Percentiles rank a stretch among this genome's conserved stretches.
These are phyloP conservation scores for Monilinia fructicola DNA, from an alignment of 2,329 filamentous ascomycete species.

Conservation along the genomic window DNA sequence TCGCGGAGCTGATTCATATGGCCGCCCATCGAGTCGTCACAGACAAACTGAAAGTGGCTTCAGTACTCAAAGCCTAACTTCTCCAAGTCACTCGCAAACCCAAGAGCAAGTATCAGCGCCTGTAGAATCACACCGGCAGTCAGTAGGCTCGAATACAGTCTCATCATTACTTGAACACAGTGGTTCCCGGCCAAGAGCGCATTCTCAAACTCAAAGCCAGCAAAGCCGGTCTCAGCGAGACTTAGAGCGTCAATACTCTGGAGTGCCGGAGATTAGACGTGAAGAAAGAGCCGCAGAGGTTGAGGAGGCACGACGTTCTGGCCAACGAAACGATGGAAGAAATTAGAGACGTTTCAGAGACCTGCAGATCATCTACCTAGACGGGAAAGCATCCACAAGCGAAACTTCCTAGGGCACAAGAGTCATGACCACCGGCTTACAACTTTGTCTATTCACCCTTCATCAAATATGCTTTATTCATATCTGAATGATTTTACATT, in stretches of 20 bases:
- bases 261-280: slow-evolving; percentile 16
- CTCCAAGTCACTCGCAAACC: slow-evolving; percentile 27
- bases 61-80: slow-evolving; percentile 30
- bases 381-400: not conserved
- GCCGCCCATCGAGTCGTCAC: slow-evolving; percentile 46
- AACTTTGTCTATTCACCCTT: slow-evolving; percentile 16
- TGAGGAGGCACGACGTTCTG: slow-evolving; percentile 37
- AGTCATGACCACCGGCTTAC: not conserved
- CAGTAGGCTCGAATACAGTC: slow-evolving; percentile 37
- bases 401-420: not conserved
- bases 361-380: slow-evolving; percentile 23
- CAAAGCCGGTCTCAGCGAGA: slow-evolving; percentile 33
- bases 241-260: slow-evolving; percentile 15
- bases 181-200: slow-evolving; percentile 31
- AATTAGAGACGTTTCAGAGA: slow-evolving; percentile 39
- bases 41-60: slow-evolving; percentile 37
- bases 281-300: slow-evolving; percentile 33
- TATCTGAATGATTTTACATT: slow-evolving; percentile 7
- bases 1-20: slow-evolving; percentile 36
- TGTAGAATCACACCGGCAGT: slow-evolving; percentile 33
- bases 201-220: slow-evolving; percentile 31
- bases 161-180: slow-evolving; percentile 39
- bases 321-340: slow-evolving; percentile 40
- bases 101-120: slow-evolving; percentile 27
- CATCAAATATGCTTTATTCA: slow-evolving; percentile 12